Percentiles rank a stretch among this genome's conserved stretches.
Evolutionary conservation across 768 basidiomycete genomes (phyloP).

Genomic region (Grammothele lineata): DNA sequence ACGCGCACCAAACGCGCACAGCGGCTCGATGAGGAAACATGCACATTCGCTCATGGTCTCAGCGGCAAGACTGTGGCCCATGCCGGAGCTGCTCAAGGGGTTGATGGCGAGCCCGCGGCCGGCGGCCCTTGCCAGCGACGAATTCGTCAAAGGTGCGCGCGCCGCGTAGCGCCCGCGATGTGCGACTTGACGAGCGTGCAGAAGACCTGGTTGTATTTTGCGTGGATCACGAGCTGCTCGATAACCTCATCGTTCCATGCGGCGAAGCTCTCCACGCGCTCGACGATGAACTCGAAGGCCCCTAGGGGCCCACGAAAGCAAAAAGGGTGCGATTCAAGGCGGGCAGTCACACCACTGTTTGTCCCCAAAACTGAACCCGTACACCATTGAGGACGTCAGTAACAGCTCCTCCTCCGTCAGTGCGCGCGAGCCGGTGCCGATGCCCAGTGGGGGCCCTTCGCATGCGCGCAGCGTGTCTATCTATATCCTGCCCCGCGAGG

Average conservation of each 20-base stretch:
- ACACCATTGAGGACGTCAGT: conserved; percentile 51
- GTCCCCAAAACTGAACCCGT: conserved; percentile 58
- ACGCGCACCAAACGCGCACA: too few species aligned
- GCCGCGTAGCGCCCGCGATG: conserved; percentile 10
- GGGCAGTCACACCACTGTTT: conserved; percentile 52
- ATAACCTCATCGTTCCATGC: conserved; percentile 29
- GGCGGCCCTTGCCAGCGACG: conserved; percentile 32
- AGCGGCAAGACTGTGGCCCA: conserved; percentile 31
- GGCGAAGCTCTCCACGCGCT: conserved; percentile 45
- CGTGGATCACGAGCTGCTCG: conserved; percentile 28
- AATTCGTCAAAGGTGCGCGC: conserved; percentile 30
- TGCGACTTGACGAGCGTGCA: conserved; percentile 28
- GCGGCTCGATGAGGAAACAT: too few species aligned
- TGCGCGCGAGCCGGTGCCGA: conserved; percentile 23
- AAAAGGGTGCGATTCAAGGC: background rate
- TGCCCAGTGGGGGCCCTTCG: background rate
- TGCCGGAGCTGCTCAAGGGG: conserved; percentile 29
- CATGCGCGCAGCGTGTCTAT: conserved; percentile 18
- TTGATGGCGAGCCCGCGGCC: conserved; percentile 32
- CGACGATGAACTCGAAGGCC: conserved; percentile 58
- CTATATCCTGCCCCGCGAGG: conserved; percentile 22
- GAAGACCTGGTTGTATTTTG: conserved; percentile 26
- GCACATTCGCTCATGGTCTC: conserved; percentile 33
- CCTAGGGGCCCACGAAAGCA: background rate
- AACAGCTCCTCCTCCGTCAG: conserved; percentile 51